Conservation (phyloP, 2,329 filamentous ascomycete species). For the Aspergillus sp. region DNA sequence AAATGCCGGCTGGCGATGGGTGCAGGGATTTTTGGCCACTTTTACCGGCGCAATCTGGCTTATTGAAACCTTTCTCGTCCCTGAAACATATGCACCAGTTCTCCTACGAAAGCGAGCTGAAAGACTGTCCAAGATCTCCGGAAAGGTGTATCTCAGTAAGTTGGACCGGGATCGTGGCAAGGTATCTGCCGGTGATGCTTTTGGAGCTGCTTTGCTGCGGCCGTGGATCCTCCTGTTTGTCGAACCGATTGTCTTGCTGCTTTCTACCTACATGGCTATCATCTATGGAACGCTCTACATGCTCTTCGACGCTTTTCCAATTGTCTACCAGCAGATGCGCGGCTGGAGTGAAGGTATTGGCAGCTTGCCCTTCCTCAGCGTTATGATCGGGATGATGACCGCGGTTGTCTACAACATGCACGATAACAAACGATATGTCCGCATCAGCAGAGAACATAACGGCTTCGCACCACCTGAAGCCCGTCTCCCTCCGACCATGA, state of each 20-base stretch:
- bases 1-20: constrained; percentile 25
- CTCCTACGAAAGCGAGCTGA: constrained; percentile 23
- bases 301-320: constrained; percentile 27
- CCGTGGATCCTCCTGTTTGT: constrained; percentile 25
- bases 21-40: constrained; percentile 24
- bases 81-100: constrained; percentile 26
- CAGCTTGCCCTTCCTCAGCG: constrained; percentile 23
- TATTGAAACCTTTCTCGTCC: constrained; percentile 16
- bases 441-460: constrained; percentile 9
- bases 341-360: constrained; percentile 25
- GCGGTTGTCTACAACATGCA: constrained; percentile 18
- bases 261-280: constrained; percentile 26
- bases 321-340: constrained; percentile 22
- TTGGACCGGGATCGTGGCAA: constrained; percentile 21
- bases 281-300: constrained; percentile 26
- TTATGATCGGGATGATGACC: constrained; percentile 26
- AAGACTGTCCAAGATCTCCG: constrained; percentile 17
- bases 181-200: constrained; percentile 13
- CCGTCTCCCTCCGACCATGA: constrained; percentile 21
- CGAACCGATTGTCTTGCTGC: constrained; percentile 27
- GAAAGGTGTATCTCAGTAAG: constrained; percentile 20
- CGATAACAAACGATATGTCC: constrained; percentile 22
- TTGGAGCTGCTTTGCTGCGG: constrained; percentile 20
- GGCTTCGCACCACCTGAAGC: constrained; percentile 23
- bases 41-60: constrained; percentile 26